Evolutionary conservation across 257 asterid species (phyloP).

Genomic region (Eucommia ulmoides): DNA sequence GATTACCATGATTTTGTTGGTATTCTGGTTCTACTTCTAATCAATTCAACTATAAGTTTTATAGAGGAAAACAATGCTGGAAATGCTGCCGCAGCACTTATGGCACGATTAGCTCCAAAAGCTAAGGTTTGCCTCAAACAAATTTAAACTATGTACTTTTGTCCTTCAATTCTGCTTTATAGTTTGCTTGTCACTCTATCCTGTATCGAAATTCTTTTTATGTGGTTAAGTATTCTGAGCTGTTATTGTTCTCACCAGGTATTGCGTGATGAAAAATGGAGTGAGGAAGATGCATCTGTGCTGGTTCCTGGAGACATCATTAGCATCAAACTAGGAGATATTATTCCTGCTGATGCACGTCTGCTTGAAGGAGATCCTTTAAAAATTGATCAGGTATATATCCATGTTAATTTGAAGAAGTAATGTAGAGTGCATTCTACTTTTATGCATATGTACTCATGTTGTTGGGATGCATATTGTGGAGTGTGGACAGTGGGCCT

Average conservation of each 20-base stretch:
- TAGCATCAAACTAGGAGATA: conserved; percentile 29
- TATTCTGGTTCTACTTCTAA: conserved; percentile 15
- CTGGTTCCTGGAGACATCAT: conserved; percentile 32
- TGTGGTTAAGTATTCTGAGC: too few species aligned
- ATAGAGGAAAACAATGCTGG: conserved; percentile 29
- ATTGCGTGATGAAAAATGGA: conserved; percentile 24
- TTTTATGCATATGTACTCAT: too few species aligned
- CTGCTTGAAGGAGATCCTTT: conserved; percentile 28
- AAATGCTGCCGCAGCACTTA: conserved; percentile 31
- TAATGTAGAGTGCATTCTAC: too few species aligned
- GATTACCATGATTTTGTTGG: conserved; percentile 24
- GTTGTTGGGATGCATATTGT: too few species aligned
- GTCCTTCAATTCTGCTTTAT: too few species aligned
- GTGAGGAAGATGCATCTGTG: conserved; percentile 26
- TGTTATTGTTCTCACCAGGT: conserved; percentile 11
- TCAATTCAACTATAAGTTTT: conserved; percentile 24
- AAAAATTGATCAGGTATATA: conserved; percentile 26
- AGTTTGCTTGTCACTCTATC: too few species aligned
- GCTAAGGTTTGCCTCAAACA: conserved; percentile 24
- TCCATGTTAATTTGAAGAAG: too few species aligned
- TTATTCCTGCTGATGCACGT: conserved; percentile 33
- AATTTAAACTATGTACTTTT: too few species aligned
- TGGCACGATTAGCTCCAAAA: conserved; percentile 32
- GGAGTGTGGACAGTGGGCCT: too few species aligned
- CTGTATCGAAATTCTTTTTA: too few species aligned